Evolutionary conservation across 108 stramenopile species (phyloP).

Genomic region (Skeletonema menzelii): DNA sequence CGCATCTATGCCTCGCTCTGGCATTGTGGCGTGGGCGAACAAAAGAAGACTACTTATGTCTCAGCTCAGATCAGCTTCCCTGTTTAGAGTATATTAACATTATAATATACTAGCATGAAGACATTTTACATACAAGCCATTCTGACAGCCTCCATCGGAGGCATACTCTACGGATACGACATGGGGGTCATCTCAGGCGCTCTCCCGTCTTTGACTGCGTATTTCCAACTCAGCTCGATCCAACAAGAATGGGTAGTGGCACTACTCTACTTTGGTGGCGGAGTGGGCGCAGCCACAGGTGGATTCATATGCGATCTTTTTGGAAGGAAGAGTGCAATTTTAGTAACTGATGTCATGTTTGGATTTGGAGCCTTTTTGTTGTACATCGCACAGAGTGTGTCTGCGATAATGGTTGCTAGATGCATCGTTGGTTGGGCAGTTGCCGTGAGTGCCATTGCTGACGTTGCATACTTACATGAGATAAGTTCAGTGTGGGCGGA

Average conservation of each 20-base stretch:
- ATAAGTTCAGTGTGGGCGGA: slow-evolving; percentile 52
- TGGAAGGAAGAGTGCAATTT: slow-evolving; percentile 59
- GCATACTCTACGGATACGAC: slow-evolving; percentile 77
- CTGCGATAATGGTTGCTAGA: slow-evolving; percentile 51
- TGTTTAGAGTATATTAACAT: no score
- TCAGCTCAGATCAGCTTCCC: no score
- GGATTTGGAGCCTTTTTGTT: slow-evolving; percentile 58
- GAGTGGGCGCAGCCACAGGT: slow-evolving; percentile 65
- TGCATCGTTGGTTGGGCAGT: slow-evolving; percentile 71
- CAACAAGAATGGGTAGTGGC: slow-evolving; percentile 66
- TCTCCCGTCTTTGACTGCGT: slow-evolving; percentile 27
- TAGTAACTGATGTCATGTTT: slow-evolving; percentile 69
- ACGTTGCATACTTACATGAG: slow-evolving; percentile 75
- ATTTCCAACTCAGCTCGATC: slow-evolving; percentile 42
- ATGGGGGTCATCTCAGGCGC: slow-evolving; percentile 71
- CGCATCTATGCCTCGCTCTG: no score
- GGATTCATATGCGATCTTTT: slow-evolving; percentile 63
- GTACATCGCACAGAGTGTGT: slow-evolving; percentile 28
- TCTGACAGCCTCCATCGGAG: slow-evolving; percentile 61
- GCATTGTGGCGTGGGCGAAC: no score
- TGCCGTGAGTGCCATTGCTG: slow-evolving; percentile 70
- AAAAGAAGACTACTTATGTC: no score
- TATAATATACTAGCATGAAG: slow-evolving; percentile 4
- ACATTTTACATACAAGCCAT: slow-evolving; percentile 53
- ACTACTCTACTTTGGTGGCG: slow-evolving; percentile 69